Evolutionary conservation across 805 yeast genomes (phyloP).

Genomic region (Metschnikowia baotianmanensis): DNA sequence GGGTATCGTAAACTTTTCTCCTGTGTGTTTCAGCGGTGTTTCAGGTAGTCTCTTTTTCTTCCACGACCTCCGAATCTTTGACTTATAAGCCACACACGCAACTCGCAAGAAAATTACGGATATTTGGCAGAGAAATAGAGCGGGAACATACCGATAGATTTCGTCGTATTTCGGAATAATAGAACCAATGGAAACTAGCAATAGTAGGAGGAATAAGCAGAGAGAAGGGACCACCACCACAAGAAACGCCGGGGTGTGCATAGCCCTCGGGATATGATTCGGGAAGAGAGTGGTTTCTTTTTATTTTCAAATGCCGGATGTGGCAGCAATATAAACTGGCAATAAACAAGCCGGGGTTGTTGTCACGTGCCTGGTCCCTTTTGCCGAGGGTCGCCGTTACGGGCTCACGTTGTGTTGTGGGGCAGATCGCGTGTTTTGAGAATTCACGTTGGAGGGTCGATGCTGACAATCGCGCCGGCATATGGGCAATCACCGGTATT

Average conservation of each 20-base stretch:
- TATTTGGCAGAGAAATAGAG: conserved; percentile 8
- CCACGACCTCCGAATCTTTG: conserved; percentile 1
- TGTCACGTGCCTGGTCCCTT: too few relatives aligned
- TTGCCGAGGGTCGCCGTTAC: too few relatives aligned
- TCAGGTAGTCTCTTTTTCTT: conserved; percentile 12
- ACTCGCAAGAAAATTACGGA: conserved; percentile 5
- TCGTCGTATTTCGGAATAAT: background rate
- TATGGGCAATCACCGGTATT: background rate
- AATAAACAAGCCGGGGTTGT: too few relatives aligned
- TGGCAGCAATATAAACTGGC: too few relatives aligned
- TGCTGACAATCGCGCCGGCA: conserved; percentile 3
- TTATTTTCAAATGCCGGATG: too few relatives aligned
- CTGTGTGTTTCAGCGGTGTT: conserved; percentile 1
- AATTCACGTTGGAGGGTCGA: background rate
- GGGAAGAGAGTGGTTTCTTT: background rate
- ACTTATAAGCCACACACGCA: conserved; percentile 8
- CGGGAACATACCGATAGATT: background rate
- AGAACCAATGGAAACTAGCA: background rate
- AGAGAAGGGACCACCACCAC: conserved; percentile 7
- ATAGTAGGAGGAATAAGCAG: background rate
- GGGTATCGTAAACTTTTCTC: conserved; percentile 12
- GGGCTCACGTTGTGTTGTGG: too few relatives aligned
- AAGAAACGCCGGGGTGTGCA: conserved; percentile 6
- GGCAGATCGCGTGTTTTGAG: too few relatives aligned
- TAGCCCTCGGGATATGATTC: conserved; percentile 1